Conservation (phyloP, 352 stramenopile species). For the Globisporangium uncinulatum region DNA sequence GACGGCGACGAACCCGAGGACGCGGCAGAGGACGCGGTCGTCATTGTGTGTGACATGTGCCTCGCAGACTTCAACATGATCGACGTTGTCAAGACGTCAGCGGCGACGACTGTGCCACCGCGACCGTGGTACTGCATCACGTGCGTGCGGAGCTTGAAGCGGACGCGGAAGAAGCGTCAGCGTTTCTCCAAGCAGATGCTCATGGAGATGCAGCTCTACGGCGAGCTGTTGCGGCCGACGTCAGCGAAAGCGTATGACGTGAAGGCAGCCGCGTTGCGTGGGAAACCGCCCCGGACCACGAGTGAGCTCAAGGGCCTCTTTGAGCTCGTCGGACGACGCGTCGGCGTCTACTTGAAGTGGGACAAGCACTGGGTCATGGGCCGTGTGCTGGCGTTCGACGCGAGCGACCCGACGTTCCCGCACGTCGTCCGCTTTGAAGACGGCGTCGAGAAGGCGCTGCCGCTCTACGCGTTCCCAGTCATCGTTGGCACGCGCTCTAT, state of each 20-base stretch:
- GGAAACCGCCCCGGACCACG: constrained; percentile 38
- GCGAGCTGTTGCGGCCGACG: constrained; percentile 51
- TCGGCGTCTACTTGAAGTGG: constrained; percentile 66
- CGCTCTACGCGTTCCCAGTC: constrained; percentile 65
- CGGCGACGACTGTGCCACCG: constrained; percentile 31
- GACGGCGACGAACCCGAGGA: constrained; percentile 30
- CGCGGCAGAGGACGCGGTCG: constrained; percentile 33
- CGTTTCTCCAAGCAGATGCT: constrained; percentile 84
- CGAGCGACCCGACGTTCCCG: constrained; percentile 32
- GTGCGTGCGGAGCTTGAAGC: constrained; percentile 64
- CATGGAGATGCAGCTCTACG: constrained; percentile 77
- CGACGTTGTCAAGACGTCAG: constrained; percentile 40
- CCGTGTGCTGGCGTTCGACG: constrained; percentile 56
- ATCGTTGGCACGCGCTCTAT: constrained; percentile 60
- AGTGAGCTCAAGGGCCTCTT: constrained; percentile 50
- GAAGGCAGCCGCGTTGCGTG: constrained; percentile 30
- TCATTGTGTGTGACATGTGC: constrained; percentile 77
- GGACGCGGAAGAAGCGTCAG: constrained; percentile 71
- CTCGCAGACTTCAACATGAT: constrained; percentile 68
- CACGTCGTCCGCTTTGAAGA: constrained; percentile 75
- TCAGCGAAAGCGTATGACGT: constrained; percentile 59
- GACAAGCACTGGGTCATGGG: constrained; percentile 79
- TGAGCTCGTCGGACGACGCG: constrained; percentile 56
- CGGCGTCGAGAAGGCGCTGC: constrained; percentile 44
- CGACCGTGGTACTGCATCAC: constrained; percentile 69